Evolutionary conservation across 164 flowering plant species (phyloP).

Genomic region (Magnolia officinalis): DNA sequence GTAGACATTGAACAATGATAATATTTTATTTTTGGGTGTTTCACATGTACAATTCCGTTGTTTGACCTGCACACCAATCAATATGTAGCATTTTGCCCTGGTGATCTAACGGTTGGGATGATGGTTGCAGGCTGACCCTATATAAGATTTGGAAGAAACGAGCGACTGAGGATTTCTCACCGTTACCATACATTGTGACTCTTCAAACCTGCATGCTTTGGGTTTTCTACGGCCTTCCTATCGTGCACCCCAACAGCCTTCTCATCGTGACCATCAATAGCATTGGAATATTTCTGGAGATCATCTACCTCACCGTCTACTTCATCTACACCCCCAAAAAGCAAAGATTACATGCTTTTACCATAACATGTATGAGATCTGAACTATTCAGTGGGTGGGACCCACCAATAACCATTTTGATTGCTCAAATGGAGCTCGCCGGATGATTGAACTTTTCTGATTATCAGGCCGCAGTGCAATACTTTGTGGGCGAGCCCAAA

Average conservation of each 20-base stretch:
- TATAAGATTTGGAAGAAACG: conserved; percentile 25
- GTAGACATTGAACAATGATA: too few relatives aligned
- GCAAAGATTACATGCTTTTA: conserved; percentile 32
- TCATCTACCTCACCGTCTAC: conserved; percentile 24
- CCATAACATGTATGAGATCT: background rate
- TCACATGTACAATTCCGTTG: background rate
- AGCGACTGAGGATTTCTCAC: conserved; percentile 32
- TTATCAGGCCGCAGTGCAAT: too few relatives aligned
- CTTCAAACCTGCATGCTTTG: conserved; percentile 36
- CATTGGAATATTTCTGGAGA: conserved; percentile 29
- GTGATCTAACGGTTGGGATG: background rate
- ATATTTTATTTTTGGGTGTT: too few relatives aligned
- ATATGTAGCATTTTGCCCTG: background rate
- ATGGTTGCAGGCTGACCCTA: conserved; percentile 36
- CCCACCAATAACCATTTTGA: too few relatives aligned
- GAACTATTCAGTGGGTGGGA: too few relatives aligned
- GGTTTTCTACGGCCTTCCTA: conserved; percentile 45
- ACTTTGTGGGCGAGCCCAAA: too few relatives aligned
- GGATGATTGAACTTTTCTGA: too few relatives aligned
- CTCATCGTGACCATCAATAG: conserved; percentile 44
- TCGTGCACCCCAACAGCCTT: conserved; percentile 41
- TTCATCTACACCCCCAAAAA: conserved; percentile 18
- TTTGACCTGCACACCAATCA: background rate
- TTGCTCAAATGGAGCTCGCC: too few relatives aligned
- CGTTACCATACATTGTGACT: conserved; percentile 39